Base-by-base conservation (phyloP, 208 protist species). In the Trypanosomatidae sp. region DNA sequence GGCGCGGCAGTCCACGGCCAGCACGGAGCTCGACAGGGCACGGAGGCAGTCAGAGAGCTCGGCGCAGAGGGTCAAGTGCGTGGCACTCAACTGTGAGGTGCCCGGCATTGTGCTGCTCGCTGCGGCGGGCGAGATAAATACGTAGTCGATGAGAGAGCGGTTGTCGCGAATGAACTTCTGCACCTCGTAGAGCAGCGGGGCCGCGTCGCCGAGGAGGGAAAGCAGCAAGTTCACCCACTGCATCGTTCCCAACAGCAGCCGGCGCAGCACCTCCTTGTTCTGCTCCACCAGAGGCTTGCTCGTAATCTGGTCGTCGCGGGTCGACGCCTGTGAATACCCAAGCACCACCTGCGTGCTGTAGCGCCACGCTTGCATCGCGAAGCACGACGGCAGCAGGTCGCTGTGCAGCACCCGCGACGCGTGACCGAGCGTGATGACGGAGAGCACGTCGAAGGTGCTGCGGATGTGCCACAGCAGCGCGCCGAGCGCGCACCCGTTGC, bases 161-260 rank as follows among this genome's bases (percentile, higher is more conserved):
- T 86, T 77, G 12, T 78, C 49, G 53, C 80, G 75, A 17, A 95
- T 77, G 78, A 95, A 95, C 39, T 86, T 74, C 25, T 87, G 86
- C 69, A 93, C 79, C 46, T 82, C 76, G 33, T 81, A 58, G 28
- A 91, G 66, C 12, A 86, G 77, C 12, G 68, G 50, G 17, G 82
- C 62, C 9, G 90, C 82, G 28, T 92, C 84, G 43, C 84, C 78
- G 25, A 91, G 52, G 55, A 66, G 47, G 49, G 86, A 82, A 19
- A 91, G 73, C 59, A 93, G 69, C n/a, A 84, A 58, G 76, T 92
- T 93, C 52, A 92, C 78, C 90, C 90, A 95, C 36, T 86, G 80
- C 69, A 81, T 72, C 12, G 80, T 73, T 6, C 72, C 80, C 15
- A 95, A 73, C 41, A 95, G 70, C 15, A 95, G 62, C 36, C 46